Conservation (phyloP, 1,284 basidiomycete genomes). For the Ganoderma meredithae region DNA sequence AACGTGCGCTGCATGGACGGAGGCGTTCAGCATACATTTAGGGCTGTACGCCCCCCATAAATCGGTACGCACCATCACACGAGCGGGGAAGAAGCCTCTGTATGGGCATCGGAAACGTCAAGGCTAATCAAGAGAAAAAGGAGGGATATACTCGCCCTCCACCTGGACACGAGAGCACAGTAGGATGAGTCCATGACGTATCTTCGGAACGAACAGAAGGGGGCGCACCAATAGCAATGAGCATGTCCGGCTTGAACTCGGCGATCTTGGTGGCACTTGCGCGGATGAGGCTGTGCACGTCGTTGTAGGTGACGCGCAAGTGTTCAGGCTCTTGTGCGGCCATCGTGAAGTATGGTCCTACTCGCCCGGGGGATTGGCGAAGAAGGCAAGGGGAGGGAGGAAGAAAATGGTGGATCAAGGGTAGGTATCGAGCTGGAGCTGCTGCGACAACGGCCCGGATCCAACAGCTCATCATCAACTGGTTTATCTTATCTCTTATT, state of each 20-base stretch:
- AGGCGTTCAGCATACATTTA: not conserved
- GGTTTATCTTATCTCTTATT: not conserved
- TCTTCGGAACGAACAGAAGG: constrained; percentile 4
- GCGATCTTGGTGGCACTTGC: constrained; percentile 66
- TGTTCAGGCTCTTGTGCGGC: constrained; percentile 55
- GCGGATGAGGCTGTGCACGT: constrained; percentile 84
- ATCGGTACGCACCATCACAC: constrained; percentile 74
- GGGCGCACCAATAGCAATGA: constrained; percentile 80
- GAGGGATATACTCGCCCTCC: constrained; percentile 69
- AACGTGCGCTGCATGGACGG: constrained; percentile 73
- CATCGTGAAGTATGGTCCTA: constrained; percentile 38
- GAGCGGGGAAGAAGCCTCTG: constrained; percentile 94
- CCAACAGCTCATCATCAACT: constrained; percentile 4
- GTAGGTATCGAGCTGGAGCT: not conserved
- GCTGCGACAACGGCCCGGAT: not conserved
- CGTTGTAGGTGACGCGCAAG: constrained; percentile 80
- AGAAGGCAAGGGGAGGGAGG: not conserved
- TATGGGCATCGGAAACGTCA: constrained; percentile 28
- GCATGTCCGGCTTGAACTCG: constrained; percentile 76
- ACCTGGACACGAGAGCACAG: constrained; percentile 48
- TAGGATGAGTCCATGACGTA: constrained; percentile 16
- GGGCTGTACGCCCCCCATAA: not conserved
- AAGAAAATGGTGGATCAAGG: not conserved
- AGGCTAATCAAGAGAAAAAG: constrained; percentile 25
- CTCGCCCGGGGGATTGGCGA: not conserved